These are phyloP conservation scores for Phoenix dactylifera DNA, from an alignment of 176 grass and related monocot species.

Conservation along the genomic window DNA sequence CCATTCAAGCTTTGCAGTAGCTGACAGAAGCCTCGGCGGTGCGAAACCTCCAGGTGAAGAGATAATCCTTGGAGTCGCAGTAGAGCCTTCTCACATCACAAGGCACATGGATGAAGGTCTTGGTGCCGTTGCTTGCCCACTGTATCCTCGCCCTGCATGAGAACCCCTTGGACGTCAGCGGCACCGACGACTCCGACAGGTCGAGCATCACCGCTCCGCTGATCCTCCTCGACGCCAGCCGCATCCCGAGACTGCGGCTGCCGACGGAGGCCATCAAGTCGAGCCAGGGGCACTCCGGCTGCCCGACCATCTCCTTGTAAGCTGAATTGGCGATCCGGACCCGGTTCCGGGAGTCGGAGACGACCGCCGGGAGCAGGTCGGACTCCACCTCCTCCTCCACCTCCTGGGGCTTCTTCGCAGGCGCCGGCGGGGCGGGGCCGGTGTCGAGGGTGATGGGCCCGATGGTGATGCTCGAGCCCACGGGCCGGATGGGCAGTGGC, in stretches of 20 bases:
- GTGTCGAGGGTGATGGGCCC: conserved; percentile 27
- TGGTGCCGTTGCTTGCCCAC: conserved; percentile 60
- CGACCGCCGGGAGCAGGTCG: conserved; percentile 53
- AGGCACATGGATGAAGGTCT: conserved; percentile 29
- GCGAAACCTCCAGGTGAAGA: conserved; percentile 70
- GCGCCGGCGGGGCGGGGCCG: background rate
- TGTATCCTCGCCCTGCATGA: conserved; percentile 70
- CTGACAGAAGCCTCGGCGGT: conserved; percentile 24
- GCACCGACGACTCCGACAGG: conserved; percentile 23
- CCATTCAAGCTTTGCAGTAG: conserved; percentile 18
- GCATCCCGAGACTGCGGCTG: background rate
- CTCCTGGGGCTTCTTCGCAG: conserved; percentile 34
- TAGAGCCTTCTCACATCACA: conserved; percentile 61
- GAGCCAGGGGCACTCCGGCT: conserved; percentile 85
- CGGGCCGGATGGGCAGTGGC: conserved; percentile 61
- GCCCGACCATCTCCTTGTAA: conserved; percentile 79
- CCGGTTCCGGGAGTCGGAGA: conserved; percentile 63
- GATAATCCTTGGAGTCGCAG: conserved; percentile 70
- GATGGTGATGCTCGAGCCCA: conserved; percentile 56
- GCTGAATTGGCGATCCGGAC: conserved; percentile 83
- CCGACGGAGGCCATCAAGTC: conserved; percentile 22
- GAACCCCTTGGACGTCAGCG: conserved; percentile 27
- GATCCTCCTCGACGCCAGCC: conserved; percentile 48
- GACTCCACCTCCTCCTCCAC: conserved; percentile 67
- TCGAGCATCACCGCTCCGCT: conserved; percentile 66